Percentiles rank a stretch among this genome's conserved stretches.
Evolutionary conservation across 148 eudicot species (phyloP).

Genomic region (Rhododendron griersonianum): DNA sequence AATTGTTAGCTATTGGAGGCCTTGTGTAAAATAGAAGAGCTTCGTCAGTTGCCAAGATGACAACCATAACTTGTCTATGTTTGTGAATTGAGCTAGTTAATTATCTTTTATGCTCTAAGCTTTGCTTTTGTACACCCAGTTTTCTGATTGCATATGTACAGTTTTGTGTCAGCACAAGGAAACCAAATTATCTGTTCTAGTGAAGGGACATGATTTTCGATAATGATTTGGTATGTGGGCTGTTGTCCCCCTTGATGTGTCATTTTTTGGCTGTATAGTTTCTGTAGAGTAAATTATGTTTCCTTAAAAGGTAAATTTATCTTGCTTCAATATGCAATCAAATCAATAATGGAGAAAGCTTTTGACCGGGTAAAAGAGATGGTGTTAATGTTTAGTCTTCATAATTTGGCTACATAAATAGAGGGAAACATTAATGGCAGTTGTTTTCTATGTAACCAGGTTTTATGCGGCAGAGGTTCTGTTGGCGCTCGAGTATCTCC

Average conservation of each 20-base stretch:
- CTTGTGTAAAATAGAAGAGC: not conserved
- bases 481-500: slow-evolving; percentile 43
- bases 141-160: not conserved
- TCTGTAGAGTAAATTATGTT: not conserved
- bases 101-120: not conserved
- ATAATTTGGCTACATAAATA: not conserved
- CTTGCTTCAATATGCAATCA: not conserved
- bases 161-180: not conserved
- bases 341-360: not conserved
- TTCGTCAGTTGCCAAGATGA: not conserved
- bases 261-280: not conserved
- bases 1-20: not conserved
- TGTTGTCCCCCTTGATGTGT: not conserved
- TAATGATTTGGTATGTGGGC: not conserved
- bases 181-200: not conserved
- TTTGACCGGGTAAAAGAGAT: not conserved
- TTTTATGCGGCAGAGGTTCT: slow-evolving; percentile 33
- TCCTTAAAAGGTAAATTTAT: not conserved
- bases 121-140: not conserved
- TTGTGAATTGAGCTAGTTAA: not conserved
- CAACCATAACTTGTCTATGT: not conserved
- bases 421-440: not conserved
- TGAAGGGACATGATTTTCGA: not conserved
- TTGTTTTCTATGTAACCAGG: slow-evolving; percentile 9
- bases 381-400: not conserved